Evolutionary conservation across 192 early-diverging fungal genomes (phyloP).

Genomic region (Pecoramyces ruminantium): DNA sequence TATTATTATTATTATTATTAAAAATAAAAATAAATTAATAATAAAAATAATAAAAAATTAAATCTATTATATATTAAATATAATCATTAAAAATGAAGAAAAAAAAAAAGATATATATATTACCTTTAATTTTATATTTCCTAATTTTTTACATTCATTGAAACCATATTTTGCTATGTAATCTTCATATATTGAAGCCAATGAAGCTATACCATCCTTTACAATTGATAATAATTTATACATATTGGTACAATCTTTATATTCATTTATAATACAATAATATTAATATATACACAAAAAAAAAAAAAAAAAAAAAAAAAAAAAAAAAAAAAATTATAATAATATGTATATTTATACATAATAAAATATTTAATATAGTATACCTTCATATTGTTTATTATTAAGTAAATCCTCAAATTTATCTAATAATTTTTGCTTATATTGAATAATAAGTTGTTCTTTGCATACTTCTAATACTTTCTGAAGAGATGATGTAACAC

Average conservation of each 20-base stretch:
- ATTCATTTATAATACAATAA: not conserved
- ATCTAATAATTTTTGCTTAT: not conserved
- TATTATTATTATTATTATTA: not conserved
- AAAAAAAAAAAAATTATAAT: no score
- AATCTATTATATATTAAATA: no score
- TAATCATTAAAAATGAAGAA: no score
- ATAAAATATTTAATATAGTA: not conserved
- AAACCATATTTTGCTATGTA: not conserved
- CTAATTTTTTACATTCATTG: not conserved
- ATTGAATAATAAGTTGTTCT: not conserved
- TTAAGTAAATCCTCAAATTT: not conserved
- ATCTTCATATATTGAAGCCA: not conserved
- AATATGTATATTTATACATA: no score
- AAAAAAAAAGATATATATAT: no score
- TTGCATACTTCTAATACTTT: not conserved
- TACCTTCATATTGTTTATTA: not conserved
- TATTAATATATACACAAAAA: no score
- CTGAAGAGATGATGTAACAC: not conserved
- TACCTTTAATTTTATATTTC: not conserved
- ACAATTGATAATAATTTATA: not conserved
- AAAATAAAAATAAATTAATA: no score
- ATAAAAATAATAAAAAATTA: no score
- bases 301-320: no score
- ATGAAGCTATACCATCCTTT: not conserved
- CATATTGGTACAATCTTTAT: not conserved